Evolutionary conservation across 139 green algal species (phyloP), one percentile per base, ranked within the genome.

Genomic region (Bryopsis sp.): DNA sequence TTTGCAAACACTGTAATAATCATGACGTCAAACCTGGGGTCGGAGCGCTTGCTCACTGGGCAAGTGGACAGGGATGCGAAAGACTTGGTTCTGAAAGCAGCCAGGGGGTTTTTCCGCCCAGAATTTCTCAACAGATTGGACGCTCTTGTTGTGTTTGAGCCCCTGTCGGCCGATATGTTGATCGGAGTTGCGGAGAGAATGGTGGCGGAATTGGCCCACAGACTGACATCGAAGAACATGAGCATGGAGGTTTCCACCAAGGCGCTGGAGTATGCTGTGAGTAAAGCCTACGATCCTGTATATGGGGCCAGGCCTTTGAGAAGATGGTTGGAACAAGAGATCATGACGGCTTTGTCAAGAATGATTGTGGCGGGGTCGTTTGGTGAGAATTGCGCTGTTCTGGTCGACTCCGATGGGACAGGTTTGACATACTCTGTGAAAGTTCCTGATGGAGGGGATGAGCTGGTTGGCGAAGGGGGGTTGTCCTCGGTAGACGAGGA

Each of bases 1-100:
- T 98, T 98, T 67, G 76, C 79, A 54, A 96, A 97, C 79, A 94
- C 85, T 2, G 69, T 97, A 33, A 81, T 97, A 81, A 97, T 98
- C 83, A 88, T 98, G 79, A 98, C 92, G 36, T 87, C 71, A 74
- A 98, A 98, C 79, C 72, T 98, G 38, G 92, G 92, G 46, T 84
- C 79, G 54, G 85, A 71, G 33, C 92, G 95, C 22, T 97, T 99
- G 73, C 93, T 98, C 82, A 97, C 97, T 85, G 76, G 81, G 4
- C 61, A 84, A 31, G 31, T 76, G 6, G 39, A 72, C 72, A 38
- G 80, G 15, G 48, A 59, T 26, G 77, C 80, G 72, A 71, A 78
- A 19, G 34, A 63, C 34, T 48, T 54, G 11, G 78, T 76, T 54
- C 97, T 96, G 73, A 93, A 99, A 84, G 95, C 98, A 85, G 85